phyloP scores from a whole-genome alignment of 164 flowering plant species.

The Hamamelis virginiana region DNA sequence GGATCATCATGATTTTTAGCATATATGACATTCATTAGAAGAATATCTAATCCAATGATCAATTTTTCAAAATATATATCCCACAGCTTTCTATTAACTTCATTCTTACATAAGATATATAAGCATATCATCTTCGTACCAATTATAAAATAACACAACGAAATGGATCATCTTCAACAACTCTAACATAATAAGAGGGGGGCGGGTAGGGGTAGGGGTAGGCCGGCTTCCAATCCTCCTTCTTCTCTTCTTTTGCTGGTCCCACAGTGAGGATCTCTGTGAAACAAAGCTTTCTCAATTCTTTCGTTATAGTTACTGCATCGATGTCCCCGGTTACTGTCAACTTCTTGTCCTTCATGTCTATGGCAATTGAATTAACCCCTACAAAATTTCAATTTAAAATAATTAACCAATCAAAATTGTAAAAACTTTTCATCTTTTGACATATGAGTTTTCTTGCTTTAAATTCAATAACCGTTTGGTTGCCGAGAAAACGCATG shows the following conservation, averaged over 20 bases:
- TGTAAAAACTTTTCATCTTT: background rate
- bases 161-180: too few relatives aligned
- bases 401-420: background rate
- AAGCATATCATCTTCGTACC: too few relatives aligned
- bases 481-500: background rate
- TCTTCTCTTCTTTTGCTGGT: constrained; percentile 40
- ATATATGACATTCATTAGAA: too few relatives aligned
- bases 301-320: constrained; percentile 34
- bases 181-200: too few relatives aligned
- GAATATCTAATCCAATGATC: too few relatives aligned
- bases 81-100: too few relatives aligned
- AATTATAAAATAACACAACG: too few relatives aligned
- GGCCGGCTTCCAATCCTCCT: constrained; percentile 19
- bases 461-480: background rate
- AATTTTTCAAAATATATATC: too few relatives aligned
- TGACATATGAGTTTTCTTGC: background rate
- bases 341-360: constrained; percentile 40
- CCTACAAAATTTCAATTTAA: constrained; percentile 25
- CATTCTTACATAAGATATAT: too few relatives aligned
- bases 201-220: too few relatives aligned
- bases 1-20: too few relatives aligned
- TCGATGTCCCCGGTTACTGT: constrained; percentile 45
- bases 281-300: constrained; percentile 37
- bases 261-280: constrained; percentile 39
- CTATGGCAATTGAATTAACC: constrained; percentile 37